phyloP scores from a whole-genome alignment of 257 asterid genomes.

The Coffea canephora region DNA sequence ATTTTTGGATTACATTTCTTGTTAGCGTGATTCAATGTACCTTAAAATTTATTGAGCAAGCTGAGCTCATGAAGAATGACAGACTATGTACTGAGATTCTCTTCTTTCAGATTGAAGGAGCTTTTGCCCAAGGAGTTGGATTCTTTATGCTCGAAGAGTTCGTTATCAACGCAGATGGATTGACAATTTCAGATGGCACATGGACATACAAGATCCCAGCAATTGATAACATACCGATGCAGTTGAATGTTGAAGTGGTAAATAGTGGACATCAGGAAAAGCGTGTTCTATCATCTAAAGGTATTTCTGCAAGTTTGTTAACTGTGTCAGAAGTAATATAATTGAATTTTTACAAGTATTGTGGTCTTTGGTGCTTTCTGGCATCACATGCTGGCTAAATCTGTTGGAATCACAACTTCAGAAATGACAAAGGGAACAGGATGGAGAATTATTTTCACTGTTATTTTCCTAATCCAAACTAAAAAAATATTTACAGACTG shows the following conservation, averaged over 20 bases:
- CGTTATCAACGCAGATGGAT: conserved; percentile 50
- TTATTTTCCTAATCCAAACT: no score
- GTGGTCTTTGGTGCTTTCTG: background rate
- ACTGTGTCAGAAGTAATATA: background rate
- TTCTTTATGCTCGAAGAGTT: conserved; percentile 87
- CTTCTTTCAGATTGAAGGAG: conserved; percentile 69
- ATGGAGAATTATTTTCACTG: no score
- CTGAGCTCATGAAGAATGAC: background rate
- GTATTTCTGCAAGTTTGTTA: conserved; percentile 27
- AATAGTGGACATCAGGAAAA: conserved; percentile 62
- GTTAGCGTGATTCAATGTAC: background rate
- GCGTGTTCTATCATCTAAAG: conserved; percentile 78
- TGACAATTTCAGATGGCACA: conserved; percentile 50
- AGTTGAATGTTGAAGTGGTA: conserved; percentile 57
- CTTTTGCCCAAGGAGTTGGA: conserved; percentile 83
- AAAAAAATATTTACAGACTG: no score
- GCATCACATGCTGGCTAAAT: background rate
- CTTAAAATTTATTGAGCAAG: background rate
- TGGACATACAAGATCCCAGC: conserved; percentile 88
- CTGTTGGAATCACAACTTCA: background rate
- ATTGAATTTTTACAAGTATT: background rate
- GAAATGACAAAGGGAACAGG: background rate
- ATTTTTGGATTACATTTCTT: background rate
- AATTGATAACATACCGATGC: conserved; percentile 62
- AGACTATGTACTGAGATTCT: background rate